phyloP scores from a whole-genome alignment of 208 protist species.

The Trypanosoma scelopori region DNA sequence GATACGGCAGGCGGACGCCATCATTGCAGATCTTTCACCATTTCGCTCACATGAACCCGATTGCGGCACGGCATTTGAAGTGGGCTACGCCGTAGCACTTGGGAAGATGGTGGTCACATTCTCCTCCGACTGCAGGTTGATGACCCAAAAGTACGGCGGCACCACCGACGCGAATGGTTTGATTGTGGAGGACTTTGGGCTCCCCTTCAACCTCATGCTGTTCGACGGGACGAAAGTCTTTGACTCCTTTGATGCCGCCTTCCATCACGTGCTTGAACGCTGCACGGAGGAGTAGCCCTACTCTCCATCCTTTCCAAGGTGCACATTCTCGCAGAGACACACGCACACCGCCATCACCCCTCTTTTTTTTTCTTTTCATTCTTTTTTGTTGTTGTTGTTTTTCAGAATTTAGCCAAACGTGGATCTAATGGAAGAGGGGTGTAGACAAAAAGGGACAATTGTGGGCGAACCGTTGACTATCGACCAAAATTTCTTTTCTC shows the following conservation, averaged over 20 bases:
- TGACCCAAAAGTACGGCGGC: conserved; percentile 71
- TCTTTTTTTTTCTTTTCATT: no score
- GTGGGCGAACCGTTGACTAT: no score
- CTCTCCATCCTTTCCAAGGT: no score
- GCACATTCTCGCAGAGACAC: no score
- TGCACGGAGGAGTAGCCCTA: conserved; percentile 13
- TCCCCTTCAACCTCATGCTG: conserved; percentile 87
- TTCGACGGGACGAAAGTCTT: conserved; percentile 55
- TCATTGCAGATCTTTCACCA: conserved; percentile 83
- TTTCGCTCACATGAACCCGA: conserved; percentile 80
- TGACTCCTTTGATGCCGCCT: conserved; percentile 67
- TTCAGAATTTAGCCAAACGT: no score
- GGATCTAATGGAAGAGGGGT: no score
- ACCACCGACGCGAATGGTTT: conserved; percentile 41
- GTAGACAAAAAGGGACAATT: no score
- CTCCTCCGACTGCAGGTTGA: conserved; percentile 44
- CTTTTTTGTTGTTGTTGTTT: no score
- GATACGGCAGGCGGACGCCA: conserved; percentile 67
- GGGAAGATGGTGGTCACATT: conserved; percentile 66
- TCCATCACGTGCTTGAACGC: conserved; percentile 46
- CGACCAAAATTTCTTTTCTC: no score
- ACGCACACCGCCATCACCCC: no score
- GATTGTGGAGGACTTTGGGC: conserved; percentile 61
- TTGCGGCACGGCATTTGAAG: conserved; percentile 77
- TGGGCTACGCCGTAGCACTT: conserved; percentile 78